phyloP scores from a whole-genome alignment of 139 green algal species.

The Auxenochlorella pyrenoidosa region DNA sequence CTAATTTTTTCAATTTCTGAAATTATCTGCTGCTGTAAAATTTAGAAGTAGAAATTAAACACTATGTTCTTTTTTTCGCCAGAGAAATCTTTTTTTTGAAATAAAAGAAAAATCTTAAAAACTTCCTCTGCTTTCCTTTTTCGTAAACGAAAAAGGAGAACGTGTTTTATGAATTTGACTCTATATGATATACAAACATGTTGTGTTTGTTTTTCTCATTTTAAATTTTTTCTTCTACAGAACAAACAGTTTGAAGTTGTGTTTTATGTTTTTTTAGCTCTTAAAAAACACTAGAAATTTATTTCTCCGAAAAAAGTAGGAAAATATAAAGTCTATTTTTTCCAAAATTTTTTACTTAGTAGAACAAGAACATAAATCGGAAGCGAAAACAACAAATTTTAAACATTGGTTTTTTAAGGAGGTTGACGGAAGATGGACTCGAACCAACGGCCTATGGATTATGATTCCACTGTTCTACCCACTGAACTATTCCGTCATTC shows the following conservation, averaged over 20 bases:
- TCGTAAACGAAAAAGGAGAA: slow-evolving; percentile 21
- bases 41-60: not conserved
- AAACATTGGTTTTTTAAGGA: slow-evolving; percentile 15
- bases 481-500: slow-evolving; percentile 58
- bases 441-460: slow-evolving; percentile 67
- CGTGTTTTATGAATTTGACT: too few relatives aligned
- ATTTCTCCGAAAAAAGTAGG: too few relatives aligned
- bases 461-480: slow-evolving; percentile 69
- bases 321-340: too few relatives aligned
- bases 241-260: not conserved
- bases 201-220: not conserved
- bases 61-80: too few relatives aligned
- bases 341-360: too few relatives aligned
- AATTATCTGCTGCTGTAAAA: slow-evolving; percentile 46
- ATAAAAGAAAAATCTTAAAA: too few relatives aligned
- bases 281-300: too few relatives aligned
- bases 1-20: slow-evolving; percentile 37
- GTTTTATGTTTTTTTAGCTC: slow-evolving; percentile 7
- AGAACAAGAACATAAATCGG: slow-evolving; percentile 19
- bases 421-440: slow-evolving; percentile 55
- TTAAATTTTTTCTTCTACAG: slow-evolving; percentile 1
- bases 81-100: too few relatives aligned
- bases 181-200: too few relatives aligned
- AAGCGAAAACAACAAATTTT: slow-evolving; percentile 22
- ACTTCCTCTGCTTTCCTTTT: not conserved